These are phyloP conservation scores for Tetragonia tetragonoides DNA, from an alignment of 148 eudicot genomes.

Conservation along the genomic window DNA sequence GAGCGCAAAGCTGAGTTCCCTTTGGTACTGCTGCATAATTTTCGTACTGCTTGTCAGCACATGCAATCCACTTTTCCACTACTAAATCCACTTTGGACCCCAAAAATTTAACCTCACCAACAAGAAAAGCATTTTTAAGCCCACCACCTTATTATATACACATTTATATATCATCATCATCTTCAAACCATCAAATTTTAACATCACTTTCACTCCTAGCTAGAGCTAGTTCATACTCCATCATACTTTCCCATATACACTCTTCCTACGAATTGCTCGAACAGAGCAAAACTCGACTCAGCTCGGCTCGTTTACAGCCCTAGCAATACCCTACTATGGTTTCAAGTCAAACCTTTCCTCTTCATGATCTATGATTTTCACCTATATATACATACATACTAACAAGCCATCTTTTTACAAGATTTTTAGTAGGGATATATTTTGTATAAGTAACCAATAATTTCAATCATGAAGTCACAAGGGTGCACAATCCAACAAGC, in stretches of 20 bases:
- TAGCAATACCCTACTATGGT: too few species aligned
- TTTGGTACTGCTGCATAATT: constrained; percentile 52
- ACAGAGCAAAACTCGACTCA: too few species aligned
- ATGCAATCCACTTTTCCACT: constrained; percentile 90
- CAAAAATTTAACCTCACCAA: constrained; percentile 49
- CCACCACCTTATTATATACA: constrained; percentile 13
- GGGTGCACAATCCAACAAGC: constrained; percentile 74
- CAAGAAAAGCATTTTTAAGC: constrained; percentile 61
- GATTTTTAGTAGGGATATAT: too few species aligned
- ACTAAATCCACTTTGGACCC: constrained; percentile 33
- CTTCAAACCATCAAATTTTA: constrained; percentile 1
- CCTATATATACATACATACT: too few species aligned
- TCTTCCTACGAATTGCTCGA: background rate
- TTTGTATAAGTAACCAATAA: too few species aligned
- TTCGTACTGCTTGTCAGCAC: constrained; percentile 72
- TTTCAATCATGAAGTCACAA: constrained; percentile 55
- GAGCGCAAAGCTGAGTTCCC: constrained; percentile 45
- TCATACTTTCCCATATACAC: background rate
- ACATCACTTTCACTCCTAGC: constrained; percentile 3
- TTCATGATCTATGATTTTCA: background rate
- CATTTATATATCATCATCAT: constrained; percentile 15
- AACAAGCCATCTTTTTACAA: too few species aligned
- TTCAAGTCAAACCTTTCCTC: too few species aligned
- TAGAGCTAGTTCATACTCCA: background rate
- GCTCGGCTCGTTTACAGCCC: too few species aligned